phyloP scores from a whole-genome alignment of 805 yeast genomes.

The Teunomyces panamensis region DNA sequence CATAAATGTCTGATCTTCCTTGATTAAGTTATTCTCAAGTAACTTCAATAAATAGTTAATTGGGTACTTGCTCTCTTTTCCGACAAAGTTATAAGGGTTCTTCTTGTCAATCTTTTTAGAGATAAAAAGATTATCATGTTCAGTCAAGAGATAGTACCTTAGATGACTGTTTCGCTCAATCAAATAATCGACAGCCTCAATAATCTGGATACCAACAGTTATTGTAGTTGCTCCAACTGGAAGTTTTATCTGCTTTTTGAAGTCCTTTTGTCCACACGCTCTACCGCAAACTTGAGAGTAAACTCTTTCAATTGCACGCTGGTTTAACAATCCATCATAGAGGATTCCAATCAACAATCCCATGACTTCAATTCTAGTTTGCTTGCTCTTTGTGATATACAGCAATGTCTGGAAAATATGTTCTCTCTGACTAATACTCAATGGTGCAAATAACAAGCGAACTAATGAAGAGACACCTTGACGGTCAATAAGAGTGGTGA shows the following conservation, averaged over 20 bases:
- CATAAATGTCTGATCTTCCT: constrained; percentile 71
- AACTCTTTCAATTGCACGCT: constrained; percentile 56
- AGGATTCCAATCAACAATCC: constrained; percentile 64
- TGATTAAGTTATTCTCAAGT: constrained; percentile 60
- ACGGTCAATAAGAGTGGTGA: constrained; percentile 70
- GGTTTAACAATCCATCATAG: constrained; percentile 70
- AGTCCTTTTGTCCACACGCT: constrained; percentile 26
- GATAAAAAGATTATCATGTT: constrained; percentile 54
- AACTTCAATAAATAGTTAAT: constrained; percentile 64
- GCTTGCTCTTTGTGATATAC: constrained; percentile 71
- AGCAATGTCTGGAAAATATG: constrained; percentile 62
- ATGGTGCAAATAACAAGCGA: constrained; percentile 71
- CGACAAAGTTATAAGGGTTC: constrained; percentile 7
- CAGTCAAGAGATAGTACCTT: constrained; percentile 73
- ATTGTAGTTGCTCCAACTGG: constrained; percentile 68
- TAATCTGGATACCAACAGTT: constrained; percentile 69
- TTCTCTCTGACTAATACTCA: constrained; percentile 59
- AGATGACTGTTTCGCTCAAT: constrained; percentile 65
- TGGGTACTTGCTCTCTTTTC: constrained; percentile 59
- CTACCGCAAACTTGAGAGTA: constrained; percentile 55
- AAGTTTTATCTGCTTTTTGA: constrained; percentile 22
- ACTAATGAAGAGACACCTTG: constrained; percentile 72
- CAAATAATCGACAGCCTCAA: constrained; percentile 71
- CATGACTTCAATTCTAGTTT: constrained; percentile 71
- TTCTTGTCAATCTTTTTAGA: constrained; percentile 31